These are phyloP conservation scores for Trypanosoma cruzi DNA, from an alignment of 208 protist genomes.

Conservation along the genomic window DNA sequence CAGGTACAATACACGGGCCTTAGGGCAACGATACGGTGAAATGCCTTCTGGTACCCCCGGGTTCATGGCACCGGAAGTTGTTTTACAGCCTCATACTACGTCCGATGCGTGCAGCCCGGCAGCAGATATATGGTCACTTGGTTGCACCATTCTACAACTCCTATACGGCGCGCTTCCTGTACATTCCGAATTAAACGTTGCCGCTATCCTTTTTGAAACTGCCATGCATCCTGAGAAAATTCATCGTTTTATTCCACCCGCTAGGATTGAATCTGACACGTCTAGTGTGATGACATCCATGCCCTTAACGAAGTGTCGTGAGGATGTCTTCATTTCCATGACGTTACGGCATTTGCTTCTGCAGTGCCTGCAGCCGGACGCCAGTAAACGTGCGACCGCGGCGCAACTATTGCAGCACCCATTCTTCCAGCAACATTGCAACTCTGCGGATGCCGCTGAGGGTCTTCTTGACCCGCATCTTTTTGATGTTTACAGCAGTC, in stretches of 20 bases:
- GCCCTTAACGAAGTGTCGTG: background rate
- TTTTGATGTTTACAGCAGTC: too few species aligned
- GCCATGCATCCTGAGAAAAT: constrained; percentile 8
- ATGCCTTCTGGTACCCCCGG: constrained; percentile 32
- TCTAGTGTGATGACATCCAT: background rate
- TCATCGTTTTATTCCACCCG: constrained; percentile 16
- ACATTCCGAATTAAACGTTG: background rate
- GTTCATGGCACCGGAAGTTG: constrained; percentile 53
- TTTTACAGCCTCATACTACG: background rate
- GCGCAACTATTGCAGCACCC: constrained; percentile 24
- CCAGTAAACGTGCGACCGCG: constrained; percentile 16
- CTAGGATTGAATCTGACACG: too few species aligned
- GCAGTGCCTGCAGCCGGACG: constrained; percentile 27
- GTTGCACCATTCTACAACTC: constrained; percentile 48
- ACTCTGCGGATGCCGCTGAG: background rate
- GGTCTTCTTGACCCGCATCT: background rate
- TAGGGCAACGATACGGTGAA: too few species aligned
- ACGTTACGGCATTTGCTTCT: background rate
- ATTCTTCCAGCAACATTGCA: constrained; percentile 16
- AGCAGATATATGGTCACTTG: constrained; percentile 50
- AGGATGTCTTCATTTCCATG: constrained; percentile 4
- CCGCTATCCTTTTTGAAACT: constrained; percentile 7
- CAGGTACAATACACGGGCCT: too few species aligned
- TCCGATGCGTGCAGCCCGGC: constrained; percentile 6
- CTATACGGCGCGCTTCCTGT: constrained; percentile 31